Percentiles rank a stretch among this genome's conserved stretches.
These are phyloP conservation scores for Arachnopeziza araneosa DNA, from an alignment of 2,329 filamentous ascomycete genomes.

Conservation along the genomic window DNA sequence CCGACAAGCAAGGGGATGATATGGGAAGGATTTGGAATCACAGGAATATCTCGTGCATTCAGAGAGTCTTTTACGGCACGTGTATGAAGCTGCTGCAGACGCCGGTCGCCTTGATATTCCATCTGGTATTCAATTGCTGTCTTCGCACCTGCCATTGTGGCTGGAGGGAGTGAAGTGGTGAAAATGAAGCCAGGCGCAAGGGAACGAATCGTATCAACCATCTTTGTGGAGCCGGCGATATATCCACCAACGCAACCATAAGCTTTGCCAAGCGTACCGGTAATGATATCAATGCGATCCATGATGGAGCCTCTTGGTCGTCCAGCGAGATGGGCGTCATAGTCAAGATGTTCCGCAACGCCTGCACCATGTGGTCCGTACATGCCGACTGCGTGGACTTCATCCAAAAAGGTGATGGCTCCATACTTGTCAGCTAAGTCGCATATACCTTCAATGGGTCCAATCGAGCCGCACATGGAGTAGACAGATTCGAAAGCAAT, in stretches of 20 bases:
- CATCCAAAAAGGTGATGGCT: constrained; percentile 93
- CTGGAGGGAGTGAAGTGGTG: constrained; percentile 91
- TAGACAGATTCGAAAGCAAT: constrained; percentile 99
- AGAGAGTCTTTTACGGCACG: constrained; percentile 87
- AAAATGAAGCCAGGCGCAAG: constrained; percentile 98
- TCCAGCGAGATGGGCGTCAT: constrained; percentile 74
- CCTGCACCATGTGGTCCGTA: constrained; percentile 94
- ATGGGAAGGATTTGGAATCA: constrained; percentile 96
- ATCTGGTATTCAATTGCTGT: constrained; percentile 93
- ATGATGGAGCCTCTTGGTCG: constrained; percentile 76
- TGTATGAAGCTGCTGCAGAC: constrained; percentile 93
- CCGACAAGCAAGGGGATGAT: constrained; percentile 93
- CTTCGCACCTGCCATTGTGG: constrained; percentile 92
- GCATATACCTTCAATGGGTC: constrained; percentile 92
- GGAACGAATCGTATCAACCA: constrained; percentile 91
- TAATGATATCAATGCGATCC: constrained; percentile 97
- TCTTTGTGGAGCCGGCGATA: constrained; percentile 80
- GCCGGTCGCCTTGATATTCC: constrained; percentile 75
- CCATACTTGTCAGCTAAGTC: constrained; percentile 97
- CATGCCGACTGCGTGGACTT: constrained; percentile 99
- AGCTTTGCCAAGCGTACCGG: constrained; percentile 92
- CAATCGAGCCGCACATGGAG: constrained; percentile 98
- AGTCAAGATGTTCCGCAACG: constrained; percentile 96
- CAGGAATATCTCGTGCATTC: constrained; percentile 75
- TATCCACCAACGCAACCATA: constrained; percentile 98